phyloP scores from a whole-genome alignment of 192 early-diverging fungal genomes.

The Coemansia asiatica region DNA sequence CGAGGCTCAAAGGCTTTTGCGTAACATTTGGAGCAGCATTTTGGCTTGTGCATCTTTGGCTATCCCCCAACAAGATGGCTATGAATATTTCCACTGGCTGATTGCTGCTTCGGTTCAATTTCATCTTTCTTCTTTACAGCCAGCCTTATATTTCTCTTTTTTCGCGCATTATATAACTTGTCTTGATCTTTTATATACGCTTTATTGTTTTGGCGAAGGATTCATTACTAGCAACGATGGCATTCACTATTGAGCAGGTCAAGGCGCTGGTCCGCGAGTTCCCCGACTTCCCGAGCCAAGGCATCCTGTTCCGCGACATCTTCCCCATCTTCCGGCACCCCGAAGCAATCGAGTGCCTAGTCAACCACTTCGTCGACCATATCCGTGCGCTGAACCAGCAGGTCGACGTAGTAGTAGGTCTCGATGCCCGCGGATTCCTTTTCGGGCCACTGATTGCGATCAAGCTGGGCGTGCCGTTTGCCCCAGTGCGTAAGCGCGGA shows the following conservation, averaged over 20 bases:
- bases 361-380: slow-evolving; percentile 84
- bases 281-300: slow-evolving; percentile 83
- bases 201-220: neutral
- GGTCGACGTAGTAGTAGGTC: slow-evolving; percentile 89
- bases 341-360: slow-evolving; percentile 84
- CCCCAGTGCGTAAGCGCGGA: slow-evolving; percentile 92
- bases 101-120: too few species aligned
- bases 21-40: neutral
- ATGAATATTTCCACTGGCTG: too few species aligned
- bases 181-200: too few species aligned
- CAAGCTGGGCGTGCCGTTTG: slow-evolving; percentile 87
- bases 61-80: too few species aligned
- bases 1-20: too few species aligned
- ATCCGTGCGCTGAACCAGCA: slow-evolving; percentile 64
- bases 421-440: slow-evolving; percentile 97
- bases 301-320: slow-evolving; percentile 97
- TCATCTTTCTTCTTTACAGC: neutral
- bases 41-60: neutral
- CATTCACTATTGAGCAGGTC: slow-evolving; percentile 51
- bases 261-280: slow-evolving; percentile 56
- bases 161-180: neutral
- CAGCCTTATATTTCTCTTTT: neutral
- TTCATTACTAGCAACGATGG: slow-evolving; percentile 19
- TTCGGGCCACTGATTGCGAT: slow-evolving; percentile 90
- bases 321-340: slow-evolving; percentile 97